Evolutionary conservation across 495 filamentous ascomycete genomes (phyloP).

Genomic region (Trichoderma parareesei): DNA sequence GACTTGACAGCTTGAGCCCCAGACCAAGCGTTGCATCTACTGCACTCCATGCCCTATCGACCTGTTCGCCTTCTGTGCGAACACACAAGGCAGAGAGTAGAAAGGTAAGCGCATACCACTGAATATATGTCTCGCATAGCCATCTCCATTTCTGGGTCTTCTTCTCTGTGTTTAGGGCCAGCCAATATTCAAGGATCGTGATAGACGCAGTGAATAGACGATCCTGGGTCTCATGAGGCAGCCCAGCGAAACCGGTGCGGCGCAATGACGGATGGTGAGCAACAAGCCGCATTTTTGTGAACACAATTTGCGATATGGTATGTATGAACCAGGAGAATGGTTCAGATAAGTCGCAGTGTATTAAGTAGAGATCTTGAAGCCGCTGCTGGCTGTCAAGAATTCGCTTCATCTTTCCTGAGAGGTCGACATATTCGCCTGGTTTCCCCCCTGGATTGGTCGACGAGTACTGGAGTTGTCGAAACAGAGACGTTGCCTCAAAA

Average conservation of each 20-base stretch:
- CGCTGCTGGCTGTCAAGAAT: constrained; percentile 54
- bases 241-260: constrained; percentile 30
- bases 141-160: constrained; percentile 64
- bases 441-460: constrained; percentile 22
- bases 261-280: constrained; percentile 44
- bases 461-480: constrained; percentile 33
- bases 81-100: constrained; percentile 69
- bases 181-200: constrained; percentile 67
- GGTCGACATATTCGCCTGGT: constrained; percentile 23
- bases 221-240: constrained; percentile 53
- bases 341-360: constrained; percentile 49
- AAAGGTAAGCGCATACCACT: constrained; percentile 75
- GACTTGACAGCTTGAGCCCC: background rate
- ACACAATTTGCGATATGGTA: constrained; percentile 57
- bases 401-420: constrained; percentile 55
- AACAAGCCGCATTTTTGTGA: constrained; percentile 50
- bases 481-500: constrained; percentile 49
- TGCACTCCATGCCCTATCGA: constrained; percentile 75
- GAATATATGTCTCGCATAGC: constrained; percentile 73
- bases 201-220: constrained; percentile 66
- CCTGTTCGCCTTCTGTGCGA: constrained; percentile 54
- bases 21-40: constrained; percentile 29
- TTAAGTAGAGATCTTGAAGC: constrained; percentile 60
- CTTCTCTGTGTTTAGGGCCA: constrained; percentile 51
- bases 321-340: constrained; percentile 64